Evolutionary conservation across 352 stramenopile genomes (phyloP), one percentile per base, ranked within the genome.

Genomic region (Phytopythium ostracodes): DNA sequence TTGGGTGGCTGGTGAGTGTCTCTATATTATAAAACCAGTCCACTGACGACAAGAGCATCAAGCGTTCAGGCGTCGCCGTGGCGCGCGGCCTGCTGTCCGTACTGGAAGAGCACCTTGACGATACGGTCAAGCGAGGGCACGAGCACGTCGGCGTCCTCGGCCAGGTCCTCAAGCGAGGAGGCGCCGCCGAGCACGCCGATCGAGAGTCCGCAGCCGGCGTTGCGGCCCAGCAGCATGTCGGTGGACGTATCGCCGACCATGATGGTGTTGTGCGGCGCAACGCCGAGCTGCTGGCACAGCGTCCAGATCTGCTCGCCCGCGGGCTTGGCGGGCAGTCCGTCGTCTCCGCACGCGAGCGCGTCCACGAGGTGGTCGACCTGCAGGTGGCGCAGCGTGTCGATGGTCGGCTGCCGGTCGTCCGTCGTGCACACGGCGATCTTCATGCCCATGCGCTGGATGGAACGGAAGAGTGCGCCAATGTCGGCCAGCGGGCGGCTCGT

Each of bases 371-470:
- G 68, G 31, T 77, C 72, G 1, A 96, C 72, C 40, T 80, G 67
- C 63, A 96, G 60, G 65, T 93, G 85, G 59, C 87, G 43, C 24
- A 96, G 76, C 56, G 84, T 94, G 50, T 88, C 76, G 42, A 90
- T 66, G 8, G 87, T 96, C 10, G 84, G 72, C 55, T 88, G 77
- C 20, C 87, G 82, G 68, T 96, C 79, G 68, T 96, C 87, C 9
- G 84, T 93, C 15, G 87, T 96, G 71, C 84, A 94, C 52, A 96
- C 85, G 20, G 87, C 86, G 59, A 96, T 96, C 75, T 96, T 94
- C 64, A 93, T 91, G 60, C 75, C 74, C 80, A 94, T 92, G 38
- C 82, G 79, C 67, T 88, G 87, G 68, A 94, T 91, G 27, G 79
- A 89, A 43, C 79, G 81, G 65, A 96, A 96, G 56, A 96, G 80